These are phyloP conservation scores for Phragmites australis DNA, from an alignment of 176 grass and related monocot genomes.

Conservation along the genomic window DNA sequence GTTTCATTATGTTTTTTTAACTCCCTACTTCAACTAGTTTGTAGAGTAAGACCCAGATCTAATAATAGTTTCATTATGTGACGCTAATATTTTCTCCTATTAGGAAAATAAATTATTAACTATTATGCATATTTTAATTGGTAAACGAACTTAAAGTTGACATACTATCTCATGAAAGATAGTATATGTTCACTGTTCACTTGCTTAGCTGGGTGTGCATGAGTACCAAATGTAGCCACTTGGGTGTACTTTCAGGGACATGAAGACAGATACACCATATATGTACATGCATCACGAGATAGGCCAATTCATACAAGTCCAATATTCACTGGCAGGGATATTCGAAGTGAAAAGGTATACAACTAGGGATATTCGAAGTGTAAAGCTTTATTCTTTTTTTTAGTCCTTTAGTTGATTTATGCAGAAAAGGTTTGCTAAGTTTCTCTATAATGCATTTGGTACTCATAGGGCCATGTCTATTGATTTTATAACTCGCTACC, in stretches of 20 bases:
- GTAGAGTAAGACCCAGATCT: too few relatives aligned
- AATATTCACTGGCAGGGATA: constrained; percentile 70
- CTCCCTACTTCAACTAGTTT: too few relatives aligned
- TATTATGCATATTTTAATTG: constrained; percentile 1
- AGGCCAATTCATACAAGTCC: constrained; percentile 66
- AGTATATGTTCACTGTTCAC: neutral
- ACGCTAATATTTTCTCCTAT: neutral
- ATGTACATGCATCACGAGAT: constrained; percentile 90
- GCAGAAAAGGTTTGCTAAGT: neutral
- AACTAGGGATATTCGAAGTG: neutral
- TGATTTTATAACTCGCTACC: neutral
- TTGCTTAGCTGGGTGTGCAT: constrained; percentile 17
- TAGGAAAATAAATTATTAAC: neutral
- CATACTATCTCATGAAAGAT: constrained; percentile 16
- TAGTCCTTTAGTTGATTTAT: neutral
- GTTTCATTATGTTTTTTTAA: neutral
- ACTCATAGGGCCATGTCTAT: neutral
- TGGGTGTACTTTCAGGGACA: constrained; percentile 63
- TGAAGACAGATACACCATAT: constrained; percentile 94
- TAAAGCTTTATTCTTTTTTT: neutral
- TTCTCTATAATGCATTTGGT: constrained; percentile 3
- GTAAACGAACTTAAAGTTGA: neutral
- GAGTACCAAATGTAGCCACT: constrained; percentile 11
- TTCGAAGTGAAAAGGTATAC: constrained; percentile 93
- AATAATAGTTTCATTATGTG: too few relatives aligned